Conservation (phyloP, 768 basidiomycete genomes). For the Tylopilus balloui region DNA sequence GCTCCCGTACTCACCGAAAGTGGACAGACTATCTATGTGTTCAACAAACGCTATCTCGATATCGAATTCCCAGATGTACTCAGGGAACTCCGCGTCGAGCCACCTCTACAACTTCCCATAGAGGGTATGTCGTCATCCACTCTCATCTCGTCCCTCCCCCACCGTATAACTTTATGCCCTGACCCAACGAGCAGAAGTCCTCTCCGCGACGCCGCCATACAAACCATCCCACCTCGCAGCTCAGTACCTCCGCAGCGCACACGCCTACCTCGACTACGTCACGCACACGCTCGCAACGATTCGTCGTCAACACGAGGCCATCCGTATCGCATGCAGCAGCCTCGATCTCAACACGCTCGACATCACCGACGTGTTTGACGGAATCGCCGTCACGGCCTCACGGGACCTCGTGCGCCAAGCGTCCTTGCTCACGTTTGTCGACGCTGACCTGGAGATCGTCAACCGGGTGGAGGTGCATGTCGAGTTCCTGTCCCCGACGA, state of each 20-base stretch:
- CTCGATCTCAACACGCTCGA: conserved; percentile 72
- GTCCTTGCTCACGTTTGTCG: conserved; percentile 54
- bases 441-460: conserved; percentile 70
- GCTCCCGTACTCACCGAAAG: conserved; percentile 11
- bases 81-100: conserved; percentile 53
- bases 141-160: background rate
- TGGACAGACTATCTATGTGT: conserved; percentile 67
- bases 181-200: conserved; percentile 42
- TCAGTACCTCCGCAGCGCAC: conserved; percentile 62
- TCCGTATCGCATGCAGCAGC: conserved; percentile 66
- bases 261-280: conserved; percentile 60
- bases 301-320: conserved; percentile 62
- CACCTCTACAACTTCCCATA: conserved; percentile 63
- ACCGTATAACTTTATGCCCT: background rate
- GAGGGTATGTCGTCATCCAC: conserved; percentile 47
- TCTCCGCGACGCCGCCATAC: conserved; percentile 68
- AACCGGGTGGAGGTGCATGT: conserved; percentile 62
- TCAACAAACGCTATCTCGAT: conserved; percentile 78
- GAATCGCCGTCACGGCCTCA: conserved; percentile 48
- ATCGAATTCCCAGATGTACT: conserved; percentile 63
- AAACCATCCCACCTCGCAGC: conserved; percentile 60
- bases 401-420: conserved; percentile 67
- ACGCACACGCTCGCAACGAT: conserved; percentile 49
- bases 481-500: conserved; percentile 67
- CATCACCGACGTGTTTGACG: conserved; percentile 66